Percentiles rank a stretch among this genome's conserved stretches.
These are phyloP conservation scores for Rhipidocladum racemiflorum DNA, from an alignment of 176 grass and related monocot species.

Conservation along the genomic window DNA sequence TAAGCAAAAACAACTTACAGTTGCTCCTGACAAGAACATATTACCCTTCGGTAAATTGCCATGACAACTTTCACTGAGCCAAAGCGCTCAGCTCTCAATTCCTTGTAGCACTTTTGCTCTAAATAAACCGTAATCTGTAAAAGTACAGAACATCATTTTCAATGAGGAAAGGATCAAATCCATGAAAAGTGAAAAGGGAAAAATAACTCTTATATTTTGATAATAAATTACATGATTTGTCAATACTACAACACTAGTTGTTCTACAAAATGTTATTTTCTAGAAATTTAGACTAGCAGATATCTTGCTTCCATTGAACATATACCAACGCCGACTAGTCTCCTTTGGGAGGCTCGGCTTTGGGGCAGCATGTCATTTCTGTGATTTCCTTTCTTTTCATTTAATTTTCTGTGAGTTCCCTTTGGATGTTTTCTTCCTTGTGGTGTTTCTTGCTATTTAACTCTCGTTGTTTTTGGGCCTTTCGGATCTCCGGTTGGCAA, in stretches of 20 bases:
- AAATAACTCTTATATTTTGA: background rate
- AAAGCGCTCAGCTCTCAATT: slow-evolving; percentile 80
- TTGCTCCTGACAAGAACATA: slow-evolving; percentile 92
- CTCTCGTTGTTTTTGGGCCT: too few species aligned
- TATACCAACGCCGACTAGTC: too few species aligned
- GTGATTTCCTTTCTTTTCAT: too few species aligned
- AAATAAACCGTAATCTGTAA: slow-evolving; percentile 85
- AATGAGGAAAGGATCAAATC: background rate
- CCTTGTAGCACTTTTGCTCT: slow-evolving; percentile 85
- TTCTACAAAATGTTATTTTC: background rate
- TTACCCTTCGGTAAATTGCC: slow-evolving; percentile 88
- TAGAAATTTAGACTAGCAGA: background rate
- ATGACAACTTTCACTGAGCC: slow-evolving; percentile 90
- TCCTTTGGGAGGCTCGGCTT: too few species aligned
- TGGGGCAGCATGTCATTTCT: too few species aligned
- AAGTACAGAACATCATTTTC: slow-evolving; percentile 12
- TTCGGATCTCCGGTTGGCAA: too few species aligned
- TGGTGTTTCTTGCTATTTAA: too few species aligned
- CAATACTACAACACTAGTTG: background rate
- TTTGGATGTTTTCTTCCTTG: too few species aligned
- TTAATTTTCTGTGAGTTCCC: too few species aligned
- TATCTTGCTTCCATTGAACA: background rate
- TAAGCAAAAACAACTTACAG: slow-evolving; percentile 70
- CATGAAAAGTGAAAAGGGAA: background rate
- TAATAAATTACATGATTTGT: background rate